Evolutionary conservation across 2,329 filamentous ascomycete species (phyloP).

Genomic region (Dactylellina drechsleri): DNA sequence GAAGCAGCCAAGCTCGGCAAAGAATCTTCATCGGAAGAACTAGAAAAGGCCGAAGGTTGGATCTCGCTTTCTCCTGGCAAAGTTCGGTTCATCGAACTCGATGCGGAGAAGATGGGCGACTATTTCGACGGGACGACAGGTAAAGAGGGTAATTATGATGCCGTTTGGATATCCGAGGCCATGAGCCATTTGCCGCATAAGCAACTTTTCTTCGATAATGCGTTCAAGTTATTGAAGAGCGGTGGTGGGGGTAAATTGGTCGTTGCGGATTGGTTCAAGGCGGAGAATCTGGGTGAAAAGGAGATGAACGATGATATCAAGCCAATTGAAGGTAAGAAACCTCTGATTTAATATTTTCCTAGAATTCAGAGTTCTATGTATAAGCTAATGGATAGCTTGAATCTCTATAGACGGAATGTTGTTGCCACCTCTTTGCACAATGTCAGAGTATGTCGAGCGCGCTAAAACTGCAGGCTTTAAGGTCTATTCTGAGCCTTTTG

Average conservation of each 20-base stretch:
- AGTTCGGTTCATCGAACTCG: constrained; percentile 69
- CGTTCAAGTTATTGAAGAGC: constrained; percentile 64
- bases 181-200: constrained; percentile 72
- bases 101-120: constrained; percentile 71
- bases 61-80: constrained; percentile 63
- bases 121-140: constrained; percentile 62
- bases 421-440: constrained; percentile 68
- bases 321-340: constrained; percentile 67
- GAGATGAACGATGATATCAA: constrained; percentile 68
- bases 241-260: constrained; percentile 67
- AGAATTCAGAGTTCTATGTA: not conserved
- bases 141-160: constrained; percentile 64
- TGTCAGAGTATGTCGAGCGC: constrained; percentile 67
- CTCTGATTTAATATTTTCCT: not conserved
- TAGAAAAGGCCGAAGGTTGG: constrained; percentile 30
- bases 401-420: constrained; percentile 68
- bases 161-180: constrained; percentile 72
- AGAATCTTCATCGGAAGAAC: not conserved
- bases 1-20: constrained; percentile 58
- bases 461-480: constrained; percentile 66
- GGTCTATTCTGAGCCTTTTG: constrained; percentile 65
- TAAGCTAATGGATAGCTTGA: not conserved
- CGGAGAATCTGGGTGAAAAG: constrained; percentile 64
- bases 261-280: constrained; percentile 72
- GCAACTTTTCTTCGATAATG: constrained; percentile 69